These are phyloP conservation scores for Saturnispora quitensis DNA, from an alignment of 805 yeast genomes.

Conservation along the genomic window DNA sequence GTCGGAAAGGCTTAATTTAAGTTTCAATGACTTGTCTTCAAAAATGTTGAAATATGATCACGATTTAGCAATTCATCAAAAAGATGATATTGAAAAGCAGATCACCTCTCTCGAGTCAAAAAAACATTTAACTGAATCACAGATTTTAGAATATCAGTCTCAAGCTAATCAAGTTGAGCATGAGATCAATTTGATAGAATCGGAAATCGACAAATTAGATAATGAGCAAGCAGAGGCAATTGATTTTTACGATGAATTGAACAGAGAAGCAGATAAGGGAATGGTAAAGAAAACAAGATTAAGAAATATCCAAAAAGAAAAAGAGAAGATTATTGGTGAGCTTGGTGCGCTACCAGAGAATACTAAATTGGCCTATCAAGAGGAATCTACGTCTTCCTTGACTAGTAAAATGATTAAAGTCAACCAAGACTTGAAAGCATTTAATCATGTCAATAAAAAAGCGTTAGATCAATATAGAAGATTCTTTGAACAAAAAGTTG, in stretches of 20 bases:
- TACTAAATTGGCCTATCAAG: conserved; percentile 47
- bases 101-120: background rate
- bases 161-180: conserved; percentile 15
- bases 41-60: background rate
- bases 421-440: conserved; percentile 49
- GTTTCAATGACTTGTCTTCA: conserved; percentile 31
- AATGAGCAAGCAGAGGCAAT: conserved; percentile 47
- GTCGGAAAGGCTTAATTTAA: conserved; percentile 48
- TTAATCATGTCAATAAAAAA: conserved; percentile 75
- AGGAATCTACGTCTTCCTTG: conserved; percentile 39
- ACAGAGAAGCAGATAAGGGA: conserved; percentile 55
- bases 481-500: conserved; percentile 65
- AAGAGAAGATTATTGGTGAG: conserved; percentile 65
- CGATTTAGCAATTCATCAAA: background rate
- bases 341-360: conserved; percentile 88
- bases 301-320: conserved; percentile 55
- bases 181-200: conserved; percentile 28
- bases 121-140: conserved; percentile 14
- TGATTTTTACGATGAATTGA: conserved; percentile 48
- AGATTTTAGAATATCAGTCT: conserved; percentile 25
- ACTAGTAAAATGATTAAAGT: conserved; percentile 43
- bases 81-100: conserved; percentile 3
- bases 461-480: conserved; percentile 77
- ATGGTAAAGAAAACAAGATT: conserved; percentile 55
- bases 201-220: conserved; percentile 41